phyloP scores from a whole-genome alignment of 805 yeast genomes.

The Candida andamanensis region DNA sequence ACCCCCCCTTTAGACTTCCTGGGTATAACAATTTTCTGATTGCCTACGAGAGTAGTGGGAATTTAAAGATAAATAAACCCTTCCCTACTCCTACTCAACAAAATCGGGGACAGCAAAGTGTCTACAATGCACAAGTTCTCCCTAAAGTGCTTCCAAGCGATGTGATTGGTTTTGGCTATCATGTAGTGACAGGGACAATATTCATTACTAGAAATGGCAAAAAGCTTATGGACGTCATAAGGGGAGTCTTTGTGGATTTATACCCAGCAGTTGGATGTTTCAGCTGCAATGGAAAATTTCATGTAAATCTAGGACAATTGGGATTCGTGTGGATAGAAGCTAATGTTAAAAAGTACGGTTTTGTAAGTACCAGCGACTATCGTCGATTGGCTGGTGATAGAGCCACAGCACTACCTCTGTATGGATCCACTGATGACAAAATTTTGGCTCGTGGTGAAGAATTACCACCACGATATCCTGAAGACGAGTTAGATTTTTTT shows the following conservation, averaged over 20 bases:
- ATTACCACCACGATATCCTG: constrained; percentile 66
- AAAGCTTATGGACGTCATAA: constrained; percentile 46
- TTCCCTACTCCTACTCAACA: constrained; percentile 45
- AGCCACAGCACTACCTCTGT: constrained; percentile 37
- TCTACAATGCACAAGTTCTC: constrained; percentile 40
- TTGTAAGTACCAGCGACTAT: constrained; percentile 44
- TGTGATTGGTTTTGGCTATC: constrained; percentile 52
- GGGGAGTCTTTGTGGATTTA: constrained; percentile 44
- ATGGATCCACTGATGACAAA: constrained; percentile 43
- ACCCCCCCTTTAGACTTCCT: constrained; percentile 67
- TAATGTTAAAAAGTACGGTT: constrained; percentile 51
- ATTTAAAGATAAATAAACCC: constrained; percentile 61
- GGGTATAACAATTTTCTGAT: constrained; percentile 68
- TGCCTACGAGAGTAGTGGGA: constrained; percentile 71
- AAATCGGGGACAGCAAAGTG: constrained; percentile 35
- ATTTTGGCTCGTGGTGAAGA: constrained; percentile 68
- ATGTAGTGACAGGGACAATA: constrained; percentile 42
- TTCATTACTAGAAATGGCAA: constrained; percentile 55
- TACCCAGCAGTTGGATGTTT: constrained; percentile 53
- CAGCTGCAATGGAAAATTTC: constrained; percentile 38
- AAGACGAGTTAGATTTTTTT: constrained; percentile 57
- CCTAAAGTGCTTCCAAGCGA: constrained; percentile 52
- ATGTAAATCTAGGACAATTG: constrained; percentile 40
- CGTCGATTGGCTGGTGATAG: constrained; percentile 33
- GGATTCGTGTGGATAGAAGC: constrained; percentile 47